Conservation (phyloP, 345 rosid species). For the Populus simonii region DNA sequence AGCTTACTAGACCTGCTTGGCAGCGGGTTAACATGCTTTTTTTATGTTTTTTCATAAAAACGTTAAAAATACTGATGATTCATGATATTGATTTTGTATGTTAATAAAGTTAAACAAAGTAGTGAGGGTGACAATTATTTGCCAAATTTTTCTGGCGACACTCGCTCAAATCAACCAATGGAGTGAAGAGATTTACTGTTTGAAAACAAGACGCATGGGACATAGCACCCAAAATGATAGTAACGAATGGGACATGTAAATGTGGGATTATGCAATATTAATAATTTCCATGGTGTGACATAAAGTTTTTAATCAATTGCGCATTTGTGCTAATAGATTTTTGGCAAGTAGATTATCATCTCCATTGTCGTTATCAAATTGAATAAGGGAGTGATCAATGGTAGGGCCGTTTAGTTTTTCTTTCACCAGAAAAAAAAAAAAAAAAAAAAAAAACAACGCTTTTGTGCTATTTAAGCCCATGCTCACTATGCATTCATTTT, state of each 20-base stretch:
- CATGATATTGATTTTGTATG: too few species aligned
- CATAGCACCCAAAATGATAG: not conserved
- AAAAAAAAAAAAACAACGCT: too few species aligned
- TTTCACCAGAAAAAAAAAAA: not conserved
- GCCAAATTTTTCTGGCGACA: not conserved
- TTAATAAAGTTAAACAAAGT: too few species aligned
- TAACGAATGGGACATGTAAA: not conserved
- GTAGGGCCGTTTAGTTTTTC: not conserved
- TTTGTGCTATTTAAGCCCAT: not conserved
- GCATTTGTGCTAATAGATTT: not conserved
- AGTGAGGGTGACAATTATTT: too few species aligned
- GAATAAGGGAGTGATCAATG: not conserved
- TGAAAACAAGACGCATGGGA: not conserved
- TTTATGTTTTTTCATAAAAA: too few species aligned
- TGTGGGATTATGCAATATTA: not conserved
- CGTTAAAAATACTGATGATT: too few species aligned
- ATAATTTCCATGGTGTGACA: not conserved
- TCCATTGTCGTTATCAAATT: too few species aligned
- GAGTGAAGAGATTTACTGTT: not conserved
- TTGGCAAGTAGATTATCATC: not conserved
- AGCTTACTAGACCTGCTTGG: fast-evolving
- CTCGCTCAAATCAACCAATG: not conserved
- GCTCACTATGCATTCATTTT: not conserved
- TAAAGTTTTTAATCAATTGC: not conserved
- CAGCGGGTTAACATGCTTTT: fast-evolving